phyloP scores from a whole-genome alignment of 805 yeast genomes.

The Barnettozyma sucrosica region DNA sequence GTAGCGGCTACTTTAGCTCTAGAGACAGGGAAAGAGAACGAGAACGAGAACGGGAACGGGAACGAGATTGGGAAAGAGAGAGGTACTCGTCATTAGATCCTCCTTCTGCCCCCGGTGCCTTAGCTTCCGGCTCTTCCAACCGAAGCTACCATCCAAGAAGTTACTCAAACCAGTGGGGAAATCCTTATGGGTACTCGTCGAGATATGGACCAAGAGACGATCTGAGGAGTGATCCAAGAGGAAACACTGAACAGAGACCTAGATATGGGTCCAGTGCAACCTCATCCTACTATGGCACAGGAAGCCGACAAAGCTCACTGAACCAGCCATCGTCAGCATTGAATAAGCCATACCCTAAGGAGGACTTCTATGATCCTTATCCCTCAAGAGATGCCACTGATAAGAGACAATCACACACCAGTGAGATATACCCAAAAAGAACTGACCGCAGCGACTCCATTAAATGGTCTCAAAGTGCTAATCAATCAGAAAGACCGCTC shows the following conservation, averaged over 20 bases:
- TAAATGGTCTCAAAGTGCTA: not conserved
- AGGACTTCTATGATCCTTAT: constrained; percentile 7
- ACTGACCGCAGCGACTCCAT: constrained; percentile 2
- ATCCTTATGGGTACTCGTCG: constrained; percentile 2
- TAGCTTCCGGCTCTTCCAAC: not conserved
- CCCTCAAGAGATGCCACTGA: not conserved
- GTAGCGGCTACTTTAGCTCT: constrained; percentile 2
- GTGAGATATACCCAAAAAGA: constrained; percentile 3
- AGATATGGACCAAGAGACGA: constrained; percentile 4
- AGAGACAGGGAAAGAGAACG: constrained; percentile 1
- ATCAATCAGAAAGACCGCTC: constrained; percentile 2
- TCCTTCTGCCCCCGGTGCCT: not conserved
- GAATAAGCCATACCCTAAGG: constrained; percentile 1
- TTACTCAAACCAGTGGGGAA: constrained; percentile 4
- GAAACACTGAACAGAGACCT: constrained; percentile 1
- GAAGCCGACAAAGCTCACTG: constrained; percentile 9
- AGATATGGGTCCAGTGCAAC: constrained; percentile 2
- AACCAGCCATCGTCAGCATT: not conserved
- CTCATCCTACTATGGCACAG: constrained; percentile 4
- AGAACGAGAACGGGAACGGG: constrained; percentile 1
- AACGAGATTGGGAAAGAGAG: constrained; percentile 2
- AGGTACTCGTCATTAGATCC: not conserved
- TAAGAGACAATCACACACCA: not conserved
- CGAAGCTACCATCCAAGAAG: constrained; percentile 6
- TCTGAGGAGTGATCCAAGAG: constrained; percentile 2